Conservation (phyloP, 495 filamentous ascomycete species). For the Aspergillus leporis region DNA sequence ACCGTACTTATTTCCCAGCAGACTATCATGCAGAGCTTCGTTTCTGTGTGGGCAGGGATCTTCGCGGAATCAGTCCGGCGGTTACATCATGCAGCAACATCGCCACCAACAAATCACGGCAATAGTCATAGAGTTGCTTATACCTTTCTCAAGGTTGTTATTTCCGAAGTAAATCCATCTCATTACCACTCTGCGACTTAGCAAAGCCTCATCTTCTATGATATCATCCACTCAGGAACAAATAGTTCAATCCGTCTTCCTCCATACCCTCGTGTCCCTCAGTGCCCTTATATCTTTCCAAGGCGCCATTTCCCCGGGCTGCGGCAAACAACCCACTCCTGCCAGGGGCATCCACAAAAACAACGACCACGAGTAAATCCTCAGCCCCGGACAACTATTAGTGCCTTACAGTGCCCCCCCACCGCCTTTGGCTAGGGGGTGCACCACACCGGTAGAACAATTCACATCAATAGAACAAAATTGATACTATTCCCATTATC, state of each 20-base stretch:
- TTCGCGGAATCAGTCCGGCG: not conserved
- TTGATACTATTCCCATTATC: too few relatives aligned
- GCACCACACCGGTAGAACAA: too few relatives aligned
- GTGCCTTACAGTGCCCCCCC: too few relatives aligned
- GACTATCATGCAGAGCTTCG: not conserved
- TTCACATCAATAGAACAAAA: too few relatives aligned
- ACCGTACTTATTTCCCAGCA: not conserved
- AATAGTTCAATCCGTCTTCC: constrained; percentile 12
- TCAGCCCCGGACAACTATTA: too few relatives aligned
- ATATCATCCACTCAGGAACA: not conserved
- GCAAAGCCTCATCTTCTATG: not conserved
- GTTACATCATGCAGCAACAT: constrained; percentile 2
- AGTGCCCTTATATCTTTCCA: constrained; percentile 12
- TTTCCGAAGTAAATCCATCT: not conserved
- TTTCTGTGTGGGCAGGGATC: constrained; percentile 5
- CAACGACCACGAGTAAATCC: constrained; percentile 32
- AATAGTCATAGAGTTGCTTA: not conserved
- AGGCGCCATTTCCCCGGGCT: constrained; percentile 32
- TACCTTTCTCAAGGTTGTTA: not conserved
- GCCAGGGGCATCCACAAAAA: constrained; percentile 31
- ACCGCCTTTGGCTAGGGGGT: too few relatives aligned
- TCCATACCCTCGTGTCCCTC: constrained; percentile 12
- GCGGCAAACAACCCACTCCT: constrained; percentile 38
- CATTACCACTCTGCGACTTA: not conserved
- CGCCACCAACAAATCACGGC: not conserved